Conservation (phyloP, 2,329 filamentous ascomycete genomes). For the Penicillium frequentans region DNA sequence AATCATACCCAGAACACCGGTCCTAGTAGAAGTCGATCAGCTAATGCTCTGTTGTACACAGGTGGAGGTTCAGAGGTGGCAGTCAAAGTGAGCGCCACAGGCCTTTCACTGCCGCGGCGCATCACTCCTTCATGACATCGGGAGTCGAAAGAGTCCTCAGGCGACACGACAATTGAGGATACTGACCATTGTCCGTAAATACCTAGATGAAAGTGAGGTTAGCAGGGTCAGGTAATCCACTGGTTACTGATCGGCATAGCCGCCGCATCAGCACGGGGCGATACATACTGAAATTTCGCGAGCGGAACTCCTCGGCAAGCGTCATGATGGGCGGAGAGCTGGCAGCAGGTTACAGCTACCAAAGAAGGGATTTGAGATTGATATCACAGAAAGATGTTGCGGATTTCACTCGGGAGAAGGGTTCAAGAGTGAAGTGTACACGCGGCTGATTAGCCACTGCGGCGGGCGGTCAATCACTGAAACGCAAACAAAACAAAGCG, state of each 20-base stretch:
- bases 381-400: slow-evolving; percentile 2
- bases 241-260: slow-evolving; percentile 15
- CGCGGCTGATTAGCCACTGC: slow-evolving; percentile 17
- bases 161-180: background rate
- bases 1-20: slow-evolving; percentile 60
- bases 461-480: slow-evolving; percentile 20
- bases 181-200: slow-evolving; percentile 70
- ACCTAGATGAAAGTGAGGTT: slow-evolving; percentile 46
- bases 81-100: background rate
- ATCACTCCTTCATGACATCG: background rate
- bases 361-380: background rate
- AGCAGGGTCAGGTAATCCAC: slow-evolving; percentile 15
- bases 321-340: slow-evolving; percentile 49
- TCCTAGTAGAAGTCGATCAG: slow-evolving; percentile 33
- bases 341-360: background rate
- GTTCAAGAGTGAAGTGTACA: slow-evolving; percentile 15
- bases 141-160: no score
- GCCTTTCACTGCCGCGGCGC: background rate
- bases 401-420: slow-evolving; percentile 5
- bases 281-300: slow-evolving; percentile 65
- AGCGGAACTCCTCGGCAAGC: slow-evolving; percentile 62
- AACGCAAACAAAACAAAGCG: slow-evolving; percentile 24
- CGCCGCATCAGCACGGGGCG: slow-evolving; percentile 15
- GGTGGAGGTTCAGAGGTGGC: background rate
- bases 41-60: background rate